Conservation (phyloP, 148 eudicot species). For the Diospyros kaki region DNA sequence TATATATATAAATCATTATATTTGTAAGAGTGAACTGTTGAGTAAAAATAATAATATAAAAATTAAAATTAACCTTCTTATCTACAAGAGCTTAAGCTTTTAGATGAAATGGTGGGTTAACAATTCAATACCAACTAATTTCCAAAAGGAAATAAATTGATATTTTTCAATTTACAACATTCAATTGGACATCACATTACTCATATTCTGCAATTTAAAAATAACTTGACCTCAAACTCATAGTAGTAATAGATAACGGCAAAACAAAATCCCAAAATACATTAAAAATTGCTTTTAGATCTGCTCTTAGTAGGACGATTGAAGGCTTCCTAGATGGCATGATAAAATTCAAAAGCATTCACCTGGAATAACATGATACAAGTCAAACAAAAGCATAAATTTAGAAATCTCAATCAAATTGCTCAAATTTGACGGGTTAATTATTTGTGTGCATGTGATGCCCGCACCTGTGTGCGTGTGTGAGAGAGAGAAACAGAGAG, state of each 20-base stretch:
- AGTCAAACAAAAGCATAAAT: background rate
- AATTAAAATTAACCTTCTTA: too few species aligned
- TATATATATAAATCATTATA: too few species aligned
- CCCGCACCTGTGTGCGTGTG: too few species aligned
- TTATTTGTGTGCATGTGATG: background rate
- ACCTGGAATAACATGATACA: background rate
- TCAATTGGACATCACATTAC: background rate
- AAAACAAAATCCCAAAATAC: background rate
- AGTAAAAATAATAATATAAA: too few species aligned
- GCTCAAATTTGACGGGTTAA: background rate
- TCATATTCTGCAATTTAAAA: background rate
- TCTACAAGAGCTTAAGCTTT: too few species aligned
- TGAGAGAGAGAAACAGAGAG: background rate
- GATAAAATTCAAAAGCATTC: too few species aligned
- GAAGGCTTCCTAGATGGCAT: background rate
- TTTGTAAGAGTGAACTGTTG: background rate
- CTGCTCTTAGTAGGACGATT: background rate
- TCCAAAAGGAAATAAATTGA: background rate
- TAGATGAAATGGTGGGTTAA: too few species aligned
- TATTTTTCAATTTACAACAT: background rate
- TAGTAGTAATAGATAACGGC: background rate
- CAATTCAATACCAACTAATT: background rate
- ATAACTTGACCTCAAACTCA: background rate
- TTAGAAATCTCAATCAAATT: background rate
- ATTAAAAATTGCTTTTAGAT: background rate